These are phyloP conservation scores for Cladosporium sp. DNA, from an alignment of 2,329 filamentous ascomycete genomes.

Conservation along the genomic window DNA sequence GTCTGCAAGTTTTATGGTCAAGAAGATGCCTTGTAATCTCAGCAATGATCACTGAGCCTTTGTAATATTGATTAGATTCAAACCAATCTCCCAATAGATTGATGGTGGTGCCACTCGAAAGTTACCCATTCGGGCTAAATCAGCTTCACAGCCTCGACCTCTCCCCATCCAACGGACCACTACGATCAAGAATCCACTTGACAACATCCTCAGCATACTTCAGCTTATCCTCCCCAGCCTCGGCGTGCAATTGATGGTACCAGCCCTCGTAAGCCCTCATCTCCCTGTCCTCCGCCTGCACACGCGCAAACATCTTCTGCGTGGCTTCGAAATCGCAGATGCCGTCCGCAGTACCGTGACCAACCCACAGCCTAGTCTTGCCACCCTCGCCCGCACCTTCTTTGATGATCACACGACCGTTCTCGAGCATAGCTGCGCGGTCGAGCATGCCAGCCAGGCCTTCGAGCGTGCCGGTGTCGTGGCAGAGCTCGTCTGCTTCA, in stretches of 20 bases:
- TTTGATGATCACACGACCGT: constrained; percentile 47
- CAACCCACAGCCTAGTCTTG: constrained; percentile 65
- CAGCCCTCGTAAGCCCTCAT: constrained; percentile 72
- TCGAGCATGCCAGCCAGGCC: constrained; percentile 74
- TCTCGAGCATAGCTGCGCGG: constrained; percentile 58
- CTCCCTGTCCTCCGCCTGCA: constrained; percentile 60
- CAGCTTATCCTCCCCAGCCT: constrained; percentile 33
- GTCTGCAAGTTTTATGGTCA: constrained; percentile 34
- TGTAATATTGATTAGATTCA: neutral
- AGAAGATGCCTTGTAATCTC: neutral
- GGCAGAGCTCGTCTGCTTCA: constrained; percentile 65
- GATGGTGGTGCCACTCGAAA: too few species aligned
- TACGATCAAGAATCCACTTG: constrained; percentile 27
- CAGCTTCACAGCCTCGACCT: neutral
- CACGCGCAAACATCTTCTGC: constrained; percentile 58
- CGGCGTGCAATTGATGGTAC: constrained; percentile 61
- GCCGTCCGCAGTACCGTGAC: constrained; percentile 72
- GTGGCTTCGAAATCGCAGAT: constrained; percentile 64
- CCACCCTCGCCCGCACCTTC: constrained; percentile 45
- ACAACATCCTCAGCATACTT: constrained; percentile 30
- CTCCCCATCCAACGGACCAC: neutral
- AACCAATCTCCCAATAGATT: too few species aligned
- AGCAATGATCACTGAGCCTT: neutral
- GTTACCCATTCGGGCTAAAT: too few species aligned
- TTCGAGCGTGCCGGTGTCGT: constrained; percentile 82